phyloP scores from a whole-genome alignment of 1,284 basidiomycete species.

The Chalciporus piperatoides region DNA sequence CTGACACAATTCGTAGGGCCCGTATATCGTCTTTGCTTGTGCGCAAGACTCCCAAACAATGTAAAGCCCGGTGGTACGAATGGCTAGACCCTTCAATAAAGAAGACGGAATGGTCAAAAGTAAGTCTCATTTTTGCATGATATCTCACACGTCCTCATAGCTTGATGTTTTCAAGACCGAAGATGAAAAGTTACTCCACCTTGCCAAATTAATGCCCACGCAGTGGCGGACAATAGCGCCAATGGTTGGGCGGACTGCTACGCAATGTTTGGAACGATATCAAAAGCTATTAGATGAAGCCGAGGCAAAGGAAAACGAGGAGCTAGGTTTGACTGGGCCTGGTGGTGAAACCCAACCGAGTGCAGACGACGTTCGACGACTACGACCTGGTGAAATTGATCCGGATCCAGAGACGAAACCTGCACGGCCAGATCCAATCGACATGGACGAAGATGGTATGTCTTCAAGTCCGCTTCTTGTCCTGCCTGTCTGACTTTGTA shows the following conservation, averaged over 20 bases:
- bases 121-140: constrained; percentile 28
- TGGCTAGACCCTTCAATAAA: constrained; percentile 99
- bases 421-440: constrained; percentile 96
- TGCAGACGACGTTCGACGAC: constrained; percentile 84
- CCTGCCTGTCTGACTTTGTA: constrained; percentile 4
- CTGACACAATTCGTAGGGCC: constrained; percentile 58
- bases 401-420: constrained; percentile 99
- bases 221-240: constrained; percentile 99
- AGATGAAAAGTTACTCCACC: constrained; percentile 97
- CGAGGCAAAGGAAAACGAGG: constrained; percentile 91
- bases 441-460: constrained; percentile 98
- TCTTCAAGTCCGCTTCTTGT: neutral
- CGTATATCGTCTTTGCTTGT: constrained; percentile 98
- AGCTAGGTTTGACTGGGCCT: constrained; percentile 85
- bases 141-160: neutral
- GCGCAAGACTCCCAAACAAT: constrained; percentile 99
- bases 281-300: constrained; percentile 98
- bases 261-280: constrained; percentile 97
- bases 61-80: constrained; percentile 99
- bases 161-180: constrained; percentile 58
- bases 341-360: constrained; percentile 79
- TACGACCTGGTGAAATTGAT: constrained; percentile 97
- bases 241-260: constrained; percentile 98
- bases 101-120: constrained; percentile 99
- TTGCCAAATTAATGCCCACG: constrained; percentile 99